phyloP scores from a whole-genome alignment of 1,284 basidiomycete species.

The Ceratobasidium sp. region DNA sequence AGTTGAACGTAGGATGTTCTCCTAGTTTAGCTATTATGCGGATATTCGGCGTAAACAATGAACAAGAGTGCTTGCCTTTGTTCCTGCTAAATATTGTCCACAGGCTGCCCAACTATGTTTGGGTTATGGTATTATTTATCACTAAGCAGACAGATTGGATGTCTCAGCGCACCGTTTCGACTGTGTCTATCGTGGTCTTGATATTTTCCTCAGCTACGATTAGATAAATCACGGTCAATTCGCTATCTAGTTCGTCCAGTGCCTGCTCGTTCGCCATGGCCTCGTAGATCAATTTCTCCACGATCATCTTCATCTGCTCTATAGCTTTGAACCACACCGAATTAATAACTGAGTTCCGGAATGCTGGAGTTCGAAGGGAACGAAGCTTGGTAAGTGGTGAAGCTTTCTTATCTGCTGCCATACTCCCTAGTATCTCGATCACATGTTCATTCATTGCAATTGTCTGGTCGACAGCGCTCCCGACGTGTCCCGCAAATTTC shows the following conservation, averaged over 20 bases:
- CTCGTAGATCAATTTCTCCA: conserved; percentile 36
- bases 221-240: conserved; percentile 24
- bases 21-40: not conserved
- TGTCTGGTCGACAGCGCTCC: conserved; percentile 46
- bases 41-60: not conserved
- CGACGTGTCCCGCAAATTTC: conserved; percentile 44
- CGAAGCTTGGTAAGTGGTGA: not conserved
- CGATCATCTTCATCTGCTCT: conserved; percentile 7
- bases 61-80: conserved; percentile 14
- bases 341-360: conserved; percentile 12
- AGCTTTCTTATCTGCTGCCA: conserved; percentile 3
- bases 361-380: not conserved
- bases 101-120: conserved; percentile 34
- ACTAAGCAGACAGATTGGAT: no score
- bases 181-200: not conserved
- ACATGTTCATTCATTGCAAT: conserved; percentile 47
- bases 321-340: conserved; percentile 31
- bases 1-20: conserved; percentile 16
- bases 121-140: no score
- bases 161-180: conserved; percentile 41
- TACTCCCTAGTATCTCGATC: conserved; percentile 22
- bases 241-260: conserved; percentile 38
- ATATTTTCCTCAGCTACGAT: conserved; percentile 34
- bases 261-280: conserved; percentile 34
- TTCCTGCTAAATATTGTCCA: conserved; percentile 47